Conservation (phyloP, 176 grass and related monocot genomes). For the Aegilops sharonensis region DNA sequence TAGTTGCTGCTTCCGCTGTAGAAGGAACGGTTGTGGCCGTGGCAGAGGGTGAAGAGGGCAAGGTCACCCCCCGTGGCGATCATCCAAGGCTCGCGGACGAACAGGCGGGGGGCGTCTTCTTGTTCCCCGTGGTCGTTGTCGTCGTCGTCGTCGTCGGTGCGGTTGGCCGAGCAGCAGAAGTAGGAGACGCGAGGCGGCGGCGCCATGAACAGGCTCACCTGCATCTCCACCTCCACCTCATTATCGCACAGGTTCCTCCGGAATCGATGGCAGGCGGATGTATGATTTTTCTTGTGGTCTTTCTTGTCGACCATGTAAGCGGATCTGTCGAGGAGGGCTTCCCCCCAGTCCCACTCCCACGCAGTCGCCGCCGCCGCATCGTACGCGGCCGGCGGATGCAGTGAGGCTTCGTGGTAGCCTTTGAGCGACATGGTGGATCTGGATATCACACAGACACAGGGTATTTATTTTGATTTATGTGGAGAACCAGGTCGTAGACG, state of each 20-base stretch:
- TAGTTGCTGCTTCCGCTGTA: neutral
- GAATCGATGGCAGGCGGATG: neutral
- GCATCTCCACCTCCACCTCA: neutral
- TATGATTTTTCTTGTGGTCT: neutral
- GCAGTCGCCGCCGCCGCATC: neutral
- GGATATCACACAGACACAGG: neutral
- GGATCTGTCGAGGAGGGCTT: neutral
- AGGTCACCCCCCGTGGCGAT: neutral
- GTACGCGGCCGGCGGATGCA: neutral
- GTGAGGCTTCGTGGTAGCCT: neutral
- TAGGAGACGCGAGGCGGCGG: neutral
- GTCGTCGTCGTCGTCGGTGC: neutral
- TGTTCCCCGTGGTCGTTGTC: neutral
- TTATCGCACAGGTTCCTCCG: neutral
- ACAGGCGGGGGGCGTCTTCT: neutral
- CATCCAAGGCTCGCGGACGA: neutral
- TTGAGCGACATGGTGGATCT: neutral
- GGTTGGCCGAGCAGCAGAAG: neutral
- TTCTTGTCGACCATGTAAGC: neutral
- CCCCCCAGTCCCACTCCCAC: neutral
- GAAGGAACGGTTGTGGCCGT: neutral
- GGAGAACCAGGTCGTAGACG: neutral
- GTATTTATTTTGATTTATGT: neutral
- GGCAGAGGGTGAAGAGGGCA: neutral
- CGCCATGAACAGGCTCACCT: neutral